Conservation (phyloP, 257 asterid genomes). For the Nemophila menziesii region DNA sequence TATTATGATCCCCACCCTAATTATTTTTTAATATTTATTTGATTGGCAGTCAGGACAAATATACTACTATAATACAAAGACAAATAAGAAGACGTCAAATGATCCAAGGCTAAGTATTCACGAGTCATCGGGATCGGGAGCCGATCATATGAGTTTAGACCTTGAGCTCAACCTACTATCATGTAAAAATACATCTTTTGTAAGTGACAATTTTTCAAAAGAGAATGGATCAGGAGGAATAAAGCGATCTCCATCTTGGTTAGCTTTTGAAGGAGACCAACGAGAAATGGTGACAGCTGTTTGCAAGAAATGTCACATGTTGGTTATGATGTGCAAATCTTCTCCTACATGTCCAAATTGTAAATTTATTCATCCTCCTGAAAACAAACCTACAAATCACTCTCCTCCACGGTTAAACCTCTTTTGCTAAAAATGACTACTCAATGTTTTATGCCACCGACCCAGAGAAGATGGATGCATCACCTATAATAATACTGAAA, state of each 20-base stretch:
- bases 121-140: constrained; percentile 9
- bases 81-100: constrained; percentile 30
- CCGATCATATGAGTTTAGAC: constrained; percentile 46
- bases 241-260: constrained; percentile 43
- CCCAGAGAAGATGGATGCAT: no score
- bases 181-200: constrained; percentile 11
- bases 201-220: background rate
- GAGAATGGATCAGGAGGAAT: background rate
- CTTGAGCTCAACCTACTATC: constrained; percentile 54
- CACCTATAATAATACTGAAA: no score
- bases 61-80: constrained; percentile 45
- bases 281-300: constrained; percentile 69
- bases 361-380: constrained; percentile 49
- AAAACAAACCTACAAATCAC: constrained; percentile 11
- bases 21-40: background rate
- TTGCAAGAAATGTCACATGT: constrained; percentile 64
- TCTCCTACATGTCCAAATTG: constrained; percentile 68
- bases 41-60: constrained; percentile 52
- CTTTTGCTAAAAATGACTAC: constrained; percentile 9
- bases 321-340: constrained; percentile 65
- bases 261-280: constrained; percentile 43
- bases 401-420: constrained; percentile 29
- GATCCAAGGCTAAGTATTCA: constrained; percentile 30
- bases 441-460: no score
- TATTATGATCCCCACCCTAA: background rate